Evolutionary conservation across 2,329 filamentous ascomycete genomes (phyloP), one percentile per base, ranked within the genome.

Genomic region (Ascochyta lentis): DNA sequence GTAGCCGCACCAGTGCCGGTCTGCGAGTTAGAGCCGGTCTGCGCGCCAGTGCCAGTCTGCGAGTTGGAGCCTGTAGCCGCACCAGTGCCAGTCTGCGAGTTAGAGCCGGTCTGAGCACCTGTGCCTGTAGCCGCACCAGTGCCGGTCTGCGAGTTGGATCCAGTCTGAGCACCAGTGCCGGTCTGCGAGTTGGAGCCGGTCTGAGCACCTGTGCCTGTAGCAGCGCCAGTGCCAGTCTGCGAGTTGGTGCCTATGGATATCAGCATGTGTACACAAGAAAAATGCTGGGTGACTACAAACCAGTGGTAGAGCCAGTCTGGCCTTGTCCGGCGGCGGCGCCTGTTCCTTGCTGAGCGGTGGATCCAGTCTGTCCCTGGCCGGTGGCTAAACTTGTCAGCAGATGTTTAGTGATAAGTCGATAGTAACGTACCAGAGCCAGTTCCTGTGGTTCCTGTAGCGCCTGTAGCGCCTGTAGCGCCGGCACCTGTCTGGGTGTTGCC

Each of bases 221-320:
- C n/a, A 9, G 56, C 57, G 9, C 53, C 56, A 24, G 56, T 43
- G 13, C 52, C 58, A 5, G 49, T 48, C n/a, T 22, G 22, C 6
- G 39, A 42, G 39, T 33, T 38, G 4, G 29, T 29, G 34, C 48
- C 48, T 43, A 23, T 38, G 10, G 10, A 23, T 12, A 8, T 39
- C 4, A 39, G 37, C 19, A 39, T 23, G 12, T 13, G 24, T 6
- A 13, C 12, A 23, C 37, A 22, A 39, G 19, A 16, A 5, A 19
- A 8, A 9, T 6, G 23, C 6, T 24, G 15, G 4, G 7, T 31
- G 23, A 26, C 6, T 26, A 24, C 33, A 23, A 16, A 50, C 24
- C 29, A 9, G 38, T 34, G 22, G 24, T 44, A 16, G 39, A 41
- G 22, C 39, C 23, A 15, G 49, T 34, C 16, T 44, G 47, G 10